Base-by-base conservation (phyloP, 371 early-diverging fungal species). In the Apophysomyces variabilis region DNA sequence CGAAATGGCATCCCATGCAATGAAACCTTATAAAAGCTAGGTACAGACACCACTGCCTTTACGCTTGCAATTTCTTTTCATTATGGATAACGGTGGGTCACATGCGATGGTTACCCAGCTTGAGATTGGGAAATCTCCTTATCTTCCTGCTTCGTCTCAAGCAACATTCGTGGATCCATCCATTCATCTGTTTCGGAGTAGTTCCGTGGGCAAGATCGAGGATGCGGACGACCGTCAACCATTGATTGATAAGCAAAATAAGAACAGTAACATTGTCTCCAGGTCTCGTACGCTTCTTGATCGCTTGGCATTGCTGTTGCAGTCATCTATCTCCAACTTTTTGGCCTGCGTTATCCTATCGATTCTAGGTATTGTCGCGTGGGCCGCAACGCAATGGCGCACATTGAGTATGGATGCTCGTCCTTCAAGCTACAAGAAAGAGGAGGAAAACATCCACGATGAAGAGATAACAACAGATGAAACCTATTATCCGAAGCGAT, bases 391-490 rank as follows among this genome's bases (percentile, higher is more conserved):
- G 54, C 21, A 26, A 26, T 11, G 35, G 4, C 54, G 54, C 21
- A 21, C n/a, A 18, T n/a, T 5, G 9, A 21, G 9, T 1, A 21
- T 21, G 21, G 6, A 21, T 7, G 21, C 21, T 5, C 6, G 5
- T 5, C 35, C 8, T 5, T 9, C 54, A 4, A 26, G 9, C 11
- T 50, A 26, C 21, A 1, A 18, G 14, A 37, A 57, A 12, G 16
- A 62, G 14, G 64, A 71, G 21, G 4, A n/a, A 1, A 6, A 45
- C 0, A 8, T 18, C 7, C 72, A 64, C 1, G 57, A 75, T 16
- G 81, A 80, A 58, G n/a, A 67, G 3, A 56, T 80, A 0, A 69
- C 69, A 0, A 45, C 66, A 8, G 78, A 80, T 39, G 76, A 77
- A 61, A 47, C 58, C 7, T 75, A 77, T 62, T 80, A 80, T 66